Percentiles rank a stretch among this genome's conserved stretches.
Conservation (phyloP, 2,329 filamentous ascomycete genomes). For the Uncinocarpus reesii region DNA sequence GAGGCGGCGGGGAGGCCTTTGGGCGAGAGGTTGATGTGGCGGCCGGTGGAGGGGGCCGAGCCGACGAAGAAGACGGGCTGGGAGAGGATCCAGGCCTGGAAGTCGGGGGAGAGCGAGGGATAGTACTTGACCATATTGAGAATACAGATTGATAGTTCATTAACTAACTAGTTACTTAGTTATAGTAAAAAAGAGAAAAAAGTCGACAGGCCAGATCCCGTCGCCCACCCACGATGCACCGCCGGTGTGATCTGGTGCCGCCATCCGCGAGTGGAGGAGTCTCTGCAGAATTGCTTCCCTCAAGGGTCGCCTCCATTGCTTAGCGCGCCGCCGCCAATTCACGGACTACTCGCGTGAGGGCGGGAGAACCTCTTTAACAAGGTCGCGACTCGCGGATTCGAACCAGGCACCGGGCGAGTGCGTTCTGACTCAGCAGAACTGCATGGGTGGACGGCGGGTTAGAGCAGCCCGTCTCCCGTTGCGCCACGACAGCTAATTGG, state of each 20-base stretch:
- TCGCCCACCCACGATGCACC: slow-evolving; percentile 29
- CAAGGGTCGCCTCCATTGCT: slow-evolving; percentile 46
- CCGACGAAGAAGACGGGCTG: slow-evolving; percentile 69
- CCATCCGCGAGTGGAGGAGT: slow-evolving; percentile 45
- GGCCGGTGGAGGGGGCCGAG: slow-evolving; percentile 56
- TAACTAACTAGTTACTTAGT: neutral
- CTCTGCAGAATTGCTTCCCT: slow-evolving; percentile 53
- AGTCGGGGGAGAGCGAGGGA: slow-evolving; percentile 44
- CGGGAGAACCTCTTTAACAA: slow-evolving; percentile 16
- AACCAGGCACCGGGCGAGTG: slow-evolving; percentile 40
- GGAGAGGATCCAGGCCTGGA: slow-evolving; percentile 52
- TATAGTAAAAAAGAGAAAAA: slow-evolving; percentile 21
- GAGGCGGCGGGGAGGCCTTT: slow-evolving; percentile 58
- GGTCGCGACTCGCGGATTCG: slow-evolving; percentile 44
- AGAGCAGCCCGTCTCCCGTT: slow-evolving; percentile 14
- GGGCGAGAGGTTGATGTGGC: slow-evolving; percentile 66
- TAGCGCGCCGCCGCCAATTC: slow-evolving; percentile 43
- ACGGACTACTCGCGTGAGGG: slow-evolving; percentile 48
- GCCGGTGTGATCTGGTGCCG: slow-evolving; percentile 45
- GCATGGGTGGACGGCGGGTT: neutral
- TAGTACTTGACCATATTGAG: slow-evolving; percentile 52
- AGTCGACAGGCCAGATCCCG: slow-evolving; percentile 32
- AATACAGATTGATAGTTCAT: neutral
- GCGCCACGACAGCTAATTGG: slow-evolving; percentile 16
- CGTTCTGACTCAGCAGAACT: slow-evolving; percentile 7